These are phyloP conservation scores for Mortierella sp. DNA, from an alignment of 371 early-diverging fungal genomes.

Conservation along the genomic window DNA sequence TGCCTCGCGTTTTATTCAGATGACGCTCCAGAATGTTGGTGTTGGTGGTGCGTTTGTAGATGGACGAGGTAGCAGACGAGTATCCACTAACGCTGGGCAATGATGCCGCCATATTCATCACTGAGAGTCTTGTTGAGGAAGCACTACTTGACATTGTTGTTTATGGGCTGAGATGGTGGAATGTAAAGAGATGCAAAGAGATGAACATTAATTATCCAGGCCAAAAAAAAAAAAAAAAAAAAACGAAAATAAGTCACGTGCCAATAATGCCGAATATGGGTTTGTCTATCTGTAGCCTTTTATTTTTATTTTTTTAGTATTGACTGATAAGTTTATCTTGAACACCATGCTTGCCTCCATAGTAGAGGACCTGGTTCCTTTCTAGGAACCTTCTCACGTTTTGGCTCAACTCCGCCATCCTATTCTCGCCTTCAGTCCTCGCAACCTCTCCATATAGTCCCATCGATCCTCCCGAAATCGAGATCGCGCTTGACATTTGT, in stretches of 20 bases:
- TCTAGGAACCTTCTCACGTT: slow-evolving; percentile 30
- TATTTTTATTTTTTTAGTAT: slow-evolving; percentile 6
- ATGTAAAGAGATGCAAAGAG: not conserved
- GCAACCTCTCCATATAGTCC: slow-evolving; percentile 18
- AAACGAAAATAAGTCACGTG: not conserved
- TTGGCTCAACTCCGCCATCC: slow-evolving; percentile 23
- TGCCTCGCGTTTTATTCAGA: slow-evolving; percentile 71
- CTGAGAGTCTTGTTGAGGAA: slow-evolving; percentile 43
- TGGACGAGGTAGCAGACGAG: slow-evolving; percentile 59
- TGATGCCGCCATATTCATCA: slow-evolving; percentile 56
- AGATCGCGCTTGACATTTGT: slow-evolving; percentile 1
- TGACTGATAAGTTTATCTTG: slow-evolving; percentile 23
- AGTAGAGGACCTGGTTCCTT: slow-evolving; percentile 42
- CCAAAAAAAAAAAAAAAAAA: not conserved
- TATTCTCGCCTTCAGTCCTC: slow-evolving; percentile 23
- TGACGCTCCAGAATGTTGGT: slow-evolving; percentile 72
- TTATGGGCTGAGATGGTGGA: not conserved
- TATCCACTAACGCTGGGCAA: slow-evolving; percentile 50
- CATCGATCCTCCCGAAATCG: slow-evolving; percentile 14
- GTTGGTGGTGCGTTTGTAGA: slow-evolving; percentile 57
- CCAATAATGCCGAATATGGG: not conserved
- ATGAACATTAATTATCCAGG: not conserved
- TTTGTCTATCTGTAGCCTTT: not conserved
- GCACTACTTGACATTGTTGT: slow-evolving; percentile 41
- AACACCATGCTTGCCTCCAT: slow-evolving; percentile 41